Evolutionary conservation across 164 flowering plant species (phyloP).

Genomic region (Chimonanthus praecox): DNA sequence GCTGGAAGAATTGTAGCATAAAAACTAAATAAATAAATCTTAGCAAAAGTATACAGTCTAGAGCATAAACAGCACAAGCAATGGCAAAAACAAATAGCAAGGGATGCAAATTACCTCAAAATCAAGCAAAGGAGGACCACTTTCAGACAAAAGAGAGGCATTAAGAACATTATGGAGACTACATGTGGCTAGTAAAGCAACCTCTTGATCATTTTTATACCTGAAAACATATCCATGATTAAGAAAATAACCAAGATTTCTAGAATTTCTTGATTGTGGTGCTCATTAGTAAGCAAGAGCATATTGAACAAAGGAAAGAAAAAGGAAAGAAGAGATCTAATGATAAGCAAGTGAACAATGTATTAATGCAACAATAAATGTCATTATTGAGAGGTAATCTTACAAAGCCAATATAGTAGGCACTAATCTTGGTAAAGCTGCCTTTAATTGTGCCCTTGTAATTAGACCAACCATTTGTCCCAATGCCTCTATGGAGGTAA

Average conservation of each 20-base stretch:
- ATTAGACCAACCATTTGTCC: constrained; percentile 97
- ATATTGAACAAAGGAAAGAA: background rate
- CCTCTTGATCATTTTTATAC: constrained; percentile 79
- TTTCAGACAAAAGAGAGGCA: constrained; percentile 75
- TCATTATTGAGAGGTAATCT: constrained; percentile 16
- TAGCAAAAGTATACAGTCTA: background rate
- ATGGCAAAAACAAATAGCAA: background rate
- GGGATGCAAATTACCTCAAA: constrained; percentile 56
- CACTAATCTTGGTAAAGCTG: constrained; percentile 77
- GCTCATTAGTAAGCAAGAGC: no score
- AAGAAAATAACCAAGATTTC: background rate
- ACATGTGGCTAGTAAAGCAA: constrained; percentile 65
- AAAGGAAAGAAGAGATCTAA: background rate
- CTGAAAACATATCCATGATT: constrained; percentile 22
- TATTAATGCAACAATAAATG: no score
- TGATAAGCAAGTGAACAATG: no score
- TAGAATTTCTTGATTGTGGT: no score
- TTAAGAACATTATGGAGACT: constrained; percentile 67
- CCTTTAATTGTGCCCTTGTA: constrained; percentile 64
- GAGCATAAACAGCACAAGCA: background rate
- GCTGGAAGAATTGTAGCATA: no score
- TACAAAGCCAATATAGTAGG: constrained; percentile 89
- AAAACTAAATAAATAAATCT: background rate
- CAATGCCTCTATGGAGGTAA: constrained; percentile 80
- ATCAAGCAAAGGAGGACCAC: constrained; percentile 94